phyloP scores from a whole-genome alignment of 208 protist species.

The Angomonas ambiguus region DNA sequence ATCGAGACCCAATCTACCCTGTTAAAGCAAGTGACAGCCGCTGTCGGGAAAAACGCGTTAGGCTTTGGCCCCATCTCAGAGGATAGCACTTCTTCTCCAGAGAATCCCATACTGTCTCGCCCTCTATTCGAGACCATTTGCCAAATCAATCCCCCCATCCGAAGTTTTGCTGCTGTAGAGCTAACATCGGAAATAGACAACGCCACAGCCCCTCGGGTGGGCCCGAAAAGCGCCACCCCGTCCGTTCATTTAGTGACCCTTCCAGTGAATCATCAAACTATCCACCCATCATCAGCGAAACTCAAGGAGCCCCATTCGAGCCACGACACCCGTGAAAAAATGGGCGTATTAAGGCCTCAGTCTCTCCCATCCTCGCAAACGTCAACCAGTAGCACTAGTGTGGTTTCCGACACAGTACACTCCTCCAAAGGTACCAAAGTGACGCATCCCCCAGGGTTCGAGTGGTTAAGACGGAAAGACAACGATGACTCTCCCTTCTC shows the following conservation, averaged over 20 bases:
- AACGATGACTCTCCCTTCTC: conserved; percentile 21
- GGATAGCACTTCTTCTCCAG: not conserved
- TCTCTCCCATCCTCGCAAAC: no score
- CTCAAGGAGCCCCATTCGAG: no score
- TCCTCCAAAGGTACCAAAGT: not conserved
- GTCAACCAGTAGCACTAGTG: no score
- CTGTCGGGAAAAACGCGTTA: not conserved
- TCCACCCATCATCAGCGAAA: no score
- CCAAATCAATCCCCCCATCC: conserved; percentile 16
- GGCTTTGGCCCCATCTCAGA: not conserved
- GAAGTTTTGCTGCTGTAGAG: conserved; percentile 6
- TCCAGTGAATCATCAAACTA: no score
- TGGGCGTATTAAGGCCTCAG: no score
- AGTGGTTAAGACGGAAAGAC: not conserved
- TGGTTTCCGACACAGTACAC: not conserved
- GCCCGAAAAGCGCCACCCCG: not conserved
- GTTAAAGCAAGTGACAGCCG: not conserved
- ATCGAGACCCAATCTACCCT: not conserved
- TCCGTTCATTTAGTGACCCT: no score
- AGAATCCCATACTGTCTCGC: not conserved
- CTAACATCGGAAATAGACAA: not conserved
- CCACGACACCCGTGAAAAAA: no score
- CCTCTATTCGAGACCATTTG: conserved; percentile 20
- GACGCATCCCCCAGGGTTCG: not conserved
- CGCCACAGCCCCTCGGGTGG: not conserved